A percentile compares a stretch with the other conserved stretches of the same genome.
Conservation (phyloP, 352 stramenopile species). For the Pythium aquatile region DNA sequence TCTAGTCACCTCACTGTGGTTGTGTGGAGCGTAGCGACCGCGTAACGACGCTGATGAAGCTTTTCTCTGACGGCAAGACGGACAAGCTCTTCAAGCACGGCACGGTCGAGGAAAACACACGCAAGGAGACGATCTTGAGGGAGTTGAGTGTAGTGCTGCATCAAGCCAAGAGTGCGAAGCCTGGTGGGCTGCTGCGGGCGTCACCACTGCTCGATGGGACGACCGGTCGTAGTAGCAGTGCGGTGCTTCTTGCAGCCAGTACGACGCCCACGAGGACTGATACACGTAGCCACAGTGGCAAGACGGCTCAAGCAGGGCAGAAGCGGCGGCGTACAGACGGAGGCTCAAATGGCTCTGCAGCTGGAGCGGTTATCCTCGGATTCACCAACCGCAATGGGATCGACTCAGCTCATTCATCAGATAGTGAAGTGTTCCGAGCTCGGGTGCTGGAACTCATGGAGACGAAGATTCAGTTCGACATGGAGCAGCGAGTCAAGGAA, state of each 20-base stretch:
- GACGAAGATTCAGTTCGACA: slow-evolving; percentile 82
- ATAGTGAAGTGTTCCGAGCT: slow-evolving; percentile 53
- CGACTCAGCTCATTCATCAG: slow-evolving; percentile 7
- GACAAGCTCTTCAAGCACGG: slow-evolving; percentile 86
- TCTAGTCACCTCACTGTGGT: background rate
- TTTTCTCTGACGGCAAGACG: slow-evolving; percentile 76
- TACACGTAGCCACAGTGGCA: background rate
- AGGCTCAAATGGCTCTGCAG: background rate
- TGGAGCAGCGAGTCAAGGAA: slow-evolving; percentile 74
- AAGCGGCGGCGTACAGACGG: slow-evolving; percentile 12
- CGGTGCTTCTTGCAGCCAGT: background rate
- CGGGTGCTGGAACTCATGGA: slow-evolving; percentile 73
- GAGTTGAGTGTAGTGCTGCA: slow-evolving; percentile 55
- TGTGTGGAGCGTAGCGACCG: slow-evolving; percentile 42
- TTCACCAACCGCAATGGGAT: slow-evolving; percentile 21
- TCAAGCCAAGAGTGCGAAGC: slow-evolving; percentile 46
- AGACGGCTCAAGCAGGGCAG: slow-evolving; percentile 5
- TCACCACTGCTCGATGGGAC: slow-evolving; percentile 18
- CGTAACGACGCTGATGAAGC: slow-evolving; percentile 73
- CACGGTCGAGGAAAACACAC: slow-evolving; percentile 60
- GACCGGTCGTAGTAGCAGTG: background rate
- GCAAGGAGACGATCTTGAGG: slow-evolving; percentile 64
- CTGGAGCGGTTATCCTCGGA: background rate
- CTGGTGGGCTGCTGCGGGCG: slow-evolving; percentile 1
- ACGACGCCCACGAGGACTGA: background rate